Evolutionary conservation across 2,329 filamentous ascomycete genomes (phyloP).

Genomic region (Colletotrichum scovillei): DNA sequence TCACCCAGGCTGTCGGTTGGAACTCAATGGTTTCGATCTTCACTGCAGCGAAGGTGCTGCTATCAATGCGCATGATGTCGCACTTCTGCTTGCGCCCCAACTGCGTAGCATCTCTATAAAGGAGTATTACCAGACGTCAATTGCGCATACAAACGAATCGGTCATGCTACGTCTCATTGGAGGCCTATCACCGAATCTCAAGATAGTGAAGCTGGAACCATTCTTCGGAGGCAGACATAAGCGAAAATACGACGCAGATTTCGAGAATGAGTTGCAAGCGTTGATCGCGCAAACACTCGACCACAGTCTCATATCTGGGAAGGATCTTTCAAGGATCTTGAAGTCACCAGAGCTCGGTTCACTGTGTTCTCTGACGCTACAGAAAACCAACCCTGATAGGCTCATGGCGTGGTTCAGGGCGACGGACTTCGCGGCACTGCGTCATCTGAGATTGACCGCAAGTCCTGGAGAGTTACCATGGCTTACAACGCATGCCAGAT

Average conservation of each 20-base stretch:
- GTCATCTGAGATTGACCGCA: constrained; percentile 3
- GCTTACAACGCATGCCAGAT: not conserved
- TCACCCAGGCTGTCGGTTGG: not conserved
- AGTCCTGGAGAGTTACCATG: not conserved
- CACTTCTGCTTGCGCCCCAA: not conserved
- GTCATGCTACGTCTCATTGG: not conserved
- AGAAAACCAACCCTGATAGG: not conserved
- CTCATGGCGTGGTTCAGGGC: not conserved
- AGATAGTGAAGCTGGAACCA: not conserved
- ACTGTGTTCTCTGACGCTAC: not conserved
- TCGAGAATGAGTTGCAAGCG: constrained; percentile 1
- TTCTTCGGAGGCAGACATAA: not conserved
- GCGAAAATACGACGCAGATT: not conserved
- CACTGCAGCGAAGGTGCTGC: not conserved
- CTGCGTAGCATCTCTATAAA: constrained; percentile 2
- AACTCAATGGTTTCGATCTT: not conserved
- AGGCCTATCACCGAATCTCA: constrained; percentile 1
- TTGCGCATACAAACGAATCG: constrained; percentile 1
- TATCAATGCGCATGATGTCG: not conserved
- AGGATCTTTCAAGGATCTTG: too few relatives aligned
- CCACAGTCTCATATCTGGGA: not conserved
- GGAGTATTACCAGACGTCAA: constrained; percentile 11
- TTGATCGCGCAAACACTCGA: not conserved
- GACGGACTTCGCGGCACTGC: constrained; percentile 3
- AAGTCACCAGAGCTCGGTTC: not conserved